Conservation (phyloP, 2,329 filamentous ascomycete genomes). For the Incumbomyces lentus region DNA sequence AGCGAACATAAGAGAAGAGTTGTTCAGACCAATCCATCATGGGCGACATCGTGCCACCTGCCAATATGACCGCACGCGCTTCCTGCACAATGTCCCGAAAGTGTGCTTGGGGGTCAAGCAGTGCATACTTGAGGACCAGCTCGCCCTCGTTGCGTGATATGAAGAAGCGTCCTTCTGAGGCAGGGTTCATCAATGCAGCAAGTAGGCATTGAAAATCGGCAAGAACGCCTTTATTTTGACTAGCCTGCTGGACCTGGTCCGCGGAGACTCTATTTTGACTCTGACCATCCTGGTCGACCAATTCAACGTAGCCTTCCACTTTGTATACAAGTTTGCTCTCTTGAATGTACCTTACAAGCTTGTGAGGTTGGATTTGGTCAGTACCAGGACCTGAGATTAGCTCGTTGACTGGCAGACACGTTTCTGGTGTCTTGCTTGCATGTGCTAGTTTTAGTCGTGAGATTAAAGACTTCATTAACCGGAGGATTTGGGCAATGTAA, state of each 20-base stretch:
- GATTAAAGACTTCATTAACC: constrained; percentile 61
- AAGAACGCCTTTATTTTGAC: constrained; percentile 31
- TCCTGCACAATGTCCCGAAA: constrained; percentile 80
- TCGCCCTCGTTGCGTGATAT: constrained; percentile 38
- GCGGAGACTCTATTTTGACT: constrained; percentile 14
- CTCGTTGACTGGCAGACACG: constrained; percentile 56
- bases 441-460: neutral
- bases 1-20: constrained; percentile 64
- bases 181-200: constrained; percentile 74
- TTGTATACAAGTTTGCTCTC: constrained; percentile 90
- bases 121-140: constrained; percentile 66
- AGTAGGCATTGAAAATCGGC: constrained; percentile 62
- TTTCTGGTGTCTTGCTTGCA: constrained; percentile 41
- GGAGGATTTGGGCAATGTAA: constrained; percentile 78
- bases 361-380: constrained; percentile 91
- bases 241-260: constrained; percentile 25
- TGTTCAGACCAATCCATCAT: constrained; percentile 84
- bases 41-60: constrained; percentile 95
- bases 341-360: constrained; percentile 76
- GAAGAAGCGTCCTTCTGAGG: constrained; percentile 54
- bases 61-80: constrained; percentile 77
- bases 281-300: constrained; percentile 32
- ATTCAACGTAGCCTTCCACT: constrained; percentile 70
- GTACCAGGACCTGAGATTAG: constrained; percentile 75
- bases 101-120: constrained; percentile 82